Conservation (phyloP, 441 rosid species). For the Breynia disticha region DNA sequence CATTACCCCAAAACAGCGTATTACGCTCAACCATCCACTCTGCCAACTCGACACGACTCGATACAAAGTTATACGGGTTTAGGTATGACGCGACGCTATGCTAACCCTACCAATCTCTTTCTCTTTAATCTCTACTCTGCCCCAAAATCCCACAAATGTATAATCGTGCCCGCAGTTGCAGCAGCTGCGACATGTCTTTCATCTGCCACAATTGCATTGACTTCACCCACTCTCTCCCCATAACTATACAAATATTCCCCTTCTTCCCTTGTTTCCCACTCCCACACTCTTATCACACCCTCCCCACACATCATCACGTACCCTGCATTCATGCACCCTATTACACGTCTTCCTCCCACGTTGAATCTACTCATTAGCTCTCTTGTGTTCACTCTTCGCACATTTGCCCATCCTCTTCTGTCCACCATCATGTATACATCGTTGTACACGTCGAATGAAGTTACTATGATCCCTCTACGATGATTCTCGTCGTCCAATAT, state of each 20-base stretch:
- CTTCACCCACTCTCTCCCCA: conserved; percentile 44
- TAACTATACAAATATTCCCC: conserved; percentile 38
- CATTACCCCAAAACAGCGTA: too few relatives aligned
- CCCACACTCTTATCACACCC: conserved; percentile 60
- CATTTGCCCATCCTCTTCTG: conserved; percentile 40
- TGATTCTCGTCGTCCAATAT: conserved; percentile 26
- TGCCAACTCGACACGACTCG: too few relatives aligned
- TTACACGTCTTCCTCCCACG: conserved; percentile 24
- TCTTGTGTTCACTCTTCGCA: conserved; percentile 37
- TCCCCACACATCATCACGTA: conserved; percentile 57
- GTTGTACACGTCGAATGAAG: conserved; percentile 32
- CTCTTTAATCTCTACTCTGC: conserved; percentile 27
- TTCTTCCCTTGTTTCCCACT: conserved; percentile 21
- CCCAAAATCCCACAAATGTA: conserved; percentile 92
- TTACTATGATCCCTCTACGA: conserved; percentile 36
- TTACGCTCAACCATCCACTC: too few relatives aligned
- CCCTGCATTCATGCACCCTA: conserved; percentile 67
- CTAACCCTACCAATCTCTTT: too few relatives aligned
- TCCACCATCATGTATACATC: conserved; percentile 49
- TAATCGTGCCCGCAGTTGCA: conserved; percentile 23
- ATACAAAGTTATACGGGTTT: too few relatives aligned
- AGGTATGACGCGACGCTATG: too few relatives aligned
- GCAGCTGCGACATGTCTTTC: conserved; percentile 76
- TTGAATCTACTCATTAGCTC: conserved; percentile 43
- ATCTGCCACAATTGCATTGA: conserved; percentile 47